Base-by-base conservation (phyloP, 768 basidiomycete genomes). In the Mycena polygramma region DNA sequence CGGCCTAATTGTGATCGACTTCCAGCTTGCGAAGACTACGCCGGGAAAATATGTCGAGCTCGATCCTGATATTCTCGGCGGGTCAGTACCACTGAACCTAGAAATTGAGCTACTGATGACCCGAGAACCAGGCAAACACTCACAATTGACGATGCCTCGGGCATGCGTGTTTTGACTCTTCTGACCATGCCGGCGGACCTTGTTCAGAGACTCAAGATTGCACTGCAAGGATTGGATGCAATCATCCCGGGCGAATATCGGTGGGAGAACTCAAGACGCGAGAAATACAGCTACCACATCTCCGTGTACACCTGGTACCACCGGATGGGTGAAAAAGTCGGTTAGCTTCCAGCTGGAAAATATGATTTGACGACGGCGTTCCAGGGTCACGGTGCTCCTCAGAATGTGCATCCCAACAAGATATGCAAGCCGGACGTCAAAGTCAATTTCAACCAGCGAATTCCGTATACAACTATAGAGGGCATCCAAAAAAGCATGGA, bases 251-350 rank as follows among this genome's bases (percentile, higher is more conserved):
- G n/a, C 2, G 62, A 63, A 22, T 53, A n/a, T 19, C 24, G 39
- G 1, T 63, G 62, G 62, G 62, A 63, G 17, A 22, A 54, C 19
- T 63, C 62, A 10, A 22, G 20, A 4, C n/a, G 51, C 26, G 13
- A 19, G 0, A 17, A 22, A 5, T 63, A 63, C 17, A 17, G 14
- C 1, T 63, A 63, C 24, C 7, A n/a, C 8, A 6, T 17, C 2
- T 41, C 14, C 14, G 51, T 19, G 4, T 63, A 63, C 43, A 63
- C 62, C 2, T 63, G 51, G 51, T 63, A 63, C 20, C 49, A 63
- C 17, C n/a, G 62, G n/a, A 63, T 63, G 62, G 36, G 24, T 2
- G 62, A 63, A 24, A 15, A 39, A 30, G 62, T 43, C 13, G 30
- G 49, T 41, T 22, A n/a, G 9, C 24, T 30, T 43, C 7, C 6